Evolutionary conservation across 1,139 yeast genomes (phyloP).

Genomic region (Pichia inconspicua): DNA sequence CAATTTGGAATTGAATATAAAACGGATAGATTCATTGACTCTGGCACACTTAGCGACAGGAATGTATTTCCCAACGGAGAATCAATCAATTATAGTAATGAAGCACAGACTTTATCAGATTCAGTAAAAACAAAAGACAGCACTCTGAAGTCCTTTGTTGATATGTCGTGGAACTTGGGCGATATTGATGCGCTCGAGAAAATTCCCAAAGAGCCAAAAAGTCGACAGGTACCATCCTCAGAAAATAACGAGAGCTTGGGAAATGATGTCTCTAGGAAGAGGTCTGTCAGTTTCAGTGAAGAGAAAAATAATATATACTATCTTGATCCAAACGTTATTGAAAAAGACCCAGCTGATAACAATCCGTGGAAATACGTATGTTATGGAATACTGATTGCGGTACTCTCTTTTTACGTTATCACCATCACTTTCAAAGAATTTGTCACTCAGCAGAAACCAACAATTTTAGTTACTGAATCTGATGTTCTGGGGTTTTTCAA

Average conservation of each 20-base stretch:
- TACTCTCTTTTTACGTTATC: slow-evolving; percentile 2
- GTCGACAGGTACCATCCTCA: background rate
- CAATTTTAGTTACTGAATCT: slow-evolving; percentile 2
- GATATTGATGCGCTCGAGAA: slow-evolving; percentile 19
- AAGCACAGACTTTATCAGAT: background rate
- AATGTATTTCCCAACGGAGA: background rate
- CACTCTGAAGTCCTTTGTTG: background rate
- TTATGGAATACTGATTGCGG: slow-evolving; percentile 7
- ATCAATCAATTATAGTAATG: too few relatives aligned
- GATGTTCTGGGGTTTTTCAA: slow-evolving; percentile 9
- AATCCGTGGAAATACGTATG: slow-evolving; percentile 13
- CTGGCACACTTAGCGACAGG: background rate
- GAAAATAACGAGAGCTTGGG: background rate
- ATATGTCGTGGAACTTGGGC: slow-evolving; percentile 17
- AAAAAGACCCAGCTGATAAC: background rate
- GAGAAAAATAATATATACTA: background rate
- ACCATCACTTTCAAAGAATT: slow-evolving; percentile 5
- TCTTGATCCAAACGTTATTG: background rate
- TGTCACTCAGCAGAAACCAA: background rate
- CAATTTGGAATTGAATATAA: background rate
- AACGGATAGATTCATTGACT: background rate
- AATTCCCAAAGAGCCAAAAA: slow-evolving; percentile 5
- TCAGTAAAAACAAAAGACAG: background rate
- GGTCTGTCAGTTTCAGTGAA: slow-evolving; percentile 9
- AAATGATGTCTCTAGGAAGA: background rate